Conservation (phyloP, 2,329 filamentous ascomycete genomes). For the Plenodomus lindquistii region DNA sequence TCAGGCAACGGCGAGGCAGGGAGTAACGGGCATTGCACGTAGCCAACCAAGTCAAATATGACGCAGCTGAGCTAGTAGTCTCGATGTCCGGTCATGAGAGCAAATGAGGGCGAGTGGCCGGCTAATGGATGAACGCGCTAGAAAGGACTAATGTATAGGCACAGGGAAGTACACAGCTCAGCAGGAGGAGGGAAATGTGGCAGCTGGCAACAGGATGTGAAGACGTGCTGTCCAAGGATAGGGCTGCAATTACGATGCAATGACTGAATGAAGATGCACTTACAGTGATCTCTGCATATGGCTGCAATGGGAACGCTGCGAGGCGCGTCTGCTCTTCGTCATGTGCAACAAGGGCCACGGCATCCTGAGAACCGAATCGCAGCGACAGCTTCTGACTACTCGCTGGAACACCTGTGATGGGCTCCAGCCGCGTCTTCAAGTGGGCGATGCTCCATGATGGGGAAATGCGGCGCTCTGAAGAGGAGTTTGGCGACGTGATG, state of each 20-base stretch:
- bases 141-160: slow-evolving; percentile 6
- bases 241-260: slow-evolving; percentile 19
- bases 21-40: slow-evolving; percentile 16
- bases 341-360: slow-evolving; percentile 67
- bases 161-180: slow-evolving; percentile 12
- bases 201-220: slow-evolving; percentile 33
- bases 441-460: slow-evolving; percentile 87
- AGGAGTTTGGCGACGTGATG: slow-evolving; percentile 74
- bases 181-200: slow-evolving; percentile 30
- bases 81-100: slow-evolving; percentile 17
- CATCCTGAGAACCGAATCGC: slow-evolving; percentile 65
- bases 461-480: slow-evolving; percentile 87
- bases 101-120: slow-evolving; percentile 12
- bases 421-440: slow-evolving; percentile 85
- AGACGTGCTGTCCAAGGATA: slow-evolving; percentile 10
- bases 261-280: slow-evolving; percentile 48
- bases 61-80: slow-evolving; percentile 17
- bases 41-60: slow-evolving; percentile 22
- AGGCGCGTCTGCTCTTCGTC: slow-evolving; percentile 74
- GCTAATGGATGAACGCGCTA: slow-evolving; percentile 8
- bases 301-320: slow-evolving; percentile 66
- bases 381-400: slow-evolving; percentile 75
- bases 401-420: slow-evolving; percentile 88
- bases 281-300: slow-evolving; percentile 81
- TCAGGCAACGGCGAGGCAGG: background rate